Percentiles rank a stretch among this genome's conserved stretches.
Evolutionary conservation across 257 asterid species (phyloP).

Genomic region (Gynochthodes officinalis): DNA sequence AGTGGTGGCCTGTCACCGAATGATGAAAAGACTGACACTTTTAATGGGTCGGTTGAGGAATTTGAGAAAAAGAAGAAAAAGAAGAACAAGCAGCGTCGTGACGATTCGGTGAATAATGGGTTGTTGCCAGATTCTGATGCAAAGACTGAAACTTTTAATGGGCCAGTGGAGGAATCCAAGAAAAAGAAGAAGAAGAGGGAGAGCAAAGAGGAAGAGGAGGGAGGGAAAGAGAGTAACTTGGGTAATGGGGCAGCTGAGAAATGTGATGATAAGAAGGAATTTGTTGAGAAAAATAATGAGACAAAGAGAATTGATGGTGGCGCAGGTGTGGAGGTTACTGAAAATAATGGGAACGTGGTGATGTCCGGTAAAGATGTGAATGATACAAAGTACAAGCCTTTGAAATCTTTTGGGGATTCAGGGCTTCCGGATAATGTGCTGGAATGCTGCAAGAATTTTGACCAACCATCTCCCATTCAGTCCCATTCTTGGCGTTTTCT

Average conservation of each 20-base stretch:
- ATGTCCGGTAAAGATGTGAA: slow-evolving; percentile 72
- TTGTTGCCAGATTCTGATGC: slow-evolving; percentile 4
- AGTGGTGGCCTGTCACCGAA: not conserved
- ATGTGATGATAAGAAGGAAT: slow-evolving; percentile 25
- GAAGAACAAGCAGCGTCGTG: slow-evolving; percentile 6
- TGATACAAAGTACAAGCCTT: slow-evolving; percentile 55
- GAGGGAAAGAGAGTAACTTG: slow-evolving; percentile 5
- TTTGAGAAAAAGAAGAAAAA: slow-evolving; percentile 36
- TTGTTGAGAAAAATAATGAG: slow-evolving; percentile 10
- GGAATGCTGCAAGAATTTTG: slow-evolving; percentile 81
- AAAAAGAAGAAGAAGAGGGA: slow-evolving; percentile 31
- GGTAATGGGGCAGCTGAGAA: slow-evolving; percentile 27
- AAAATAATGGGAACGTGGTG: slow-evolving; percentile 48
- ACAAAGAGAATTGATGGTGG: slow-evolving; percentile 14
- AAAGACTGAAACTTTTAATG: slow-evolving; percentile 18
- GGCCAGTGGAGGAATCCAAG: slow-evolving; percentile 24
- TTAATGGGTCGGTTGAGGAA: slow-evolving; percentile 30
- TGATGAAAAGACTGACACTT: slow-evolving; percentile 11
- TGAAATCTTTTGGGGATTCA: slow-evolving; percentile 61
- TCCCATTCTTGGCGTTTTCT: slow-evolving; percentile 95
- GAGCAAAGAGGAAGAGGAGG: not conserved
- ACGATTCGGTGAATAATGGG: slow-evolving; percentile 2
- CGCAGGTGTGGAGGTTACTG: slow-evolving; percentile 42
- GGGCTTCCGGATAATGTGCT: slow-evolving; percentile 61
- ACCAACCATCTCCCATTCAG: slow-evolving; percentile 92